Conservation (phyloP, 1,139 yeast genomes). For the Blastobotrys buckinghamii region DNA sequence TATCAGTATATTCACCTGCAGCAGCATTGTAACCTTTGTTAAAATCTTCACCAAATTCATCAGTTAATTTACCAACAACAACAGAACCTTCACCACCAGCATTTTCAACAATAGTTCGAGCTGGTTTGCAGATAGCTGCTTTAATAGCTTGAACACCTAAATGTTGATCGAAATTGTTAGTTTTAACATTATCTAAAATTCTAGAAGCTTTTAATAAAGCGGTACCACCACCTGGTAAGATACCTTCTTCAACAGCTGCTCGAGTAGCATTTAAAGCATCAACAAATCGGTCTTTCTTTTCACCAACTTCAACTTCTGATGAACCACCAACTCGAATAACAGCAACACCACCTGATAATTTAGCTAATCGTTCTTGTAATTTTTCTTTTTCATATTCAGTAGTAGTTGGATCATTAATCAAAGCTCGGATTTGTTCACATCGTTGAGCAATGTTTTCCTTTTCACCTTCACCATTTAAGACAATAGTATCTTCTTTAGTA, state of each 20-base stretch:
- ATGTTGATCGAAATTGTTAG: constrained; percentile 94
- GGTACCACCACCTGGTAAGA: constrained; percentile 99
- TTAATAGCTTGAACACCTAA: constrained; percentile 94
- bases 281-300: constrained; percentile 99
- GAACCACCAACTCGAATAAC: constrained; percentile 98
- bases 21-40: constrained; percentile 92
- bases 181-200: constrained; percentile 69
- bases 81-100: constrained; percentile 99
- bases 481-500: constrained; percentile 96
- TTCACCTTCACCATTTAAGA: constrained; percentile 92
- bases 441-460: constrained; percentile 85
- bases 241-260: constrained; percentile 99
- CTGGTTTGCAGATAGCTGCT: constrained; percentile 96
- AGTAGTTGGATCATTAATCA: constrained; percentile 65
- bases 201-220: constrained; percentile 94
- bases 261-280: constrained; percentile 99
- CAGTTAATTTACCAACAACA: constrained; percentile 85
- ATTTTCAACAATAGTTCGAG: constrained; percentile 93
- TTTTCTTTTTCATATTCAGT: constrained; percentile 96
- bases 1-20: constrained; percentile 90
- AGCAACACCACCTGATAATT: constrained; percentile 98
- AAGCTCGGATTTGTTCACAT: constrained; percentile 92
- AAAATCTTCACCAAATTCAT: constrained; percentile 79
- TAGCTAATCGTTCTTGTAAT: constrained; percentile 97
- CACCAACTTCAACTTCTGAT: constrained; percentile 98